Conservation (phyloP, 225 moss, liverwort and hornwort species). For the Pseudisothecium myosuroides region DNA sequence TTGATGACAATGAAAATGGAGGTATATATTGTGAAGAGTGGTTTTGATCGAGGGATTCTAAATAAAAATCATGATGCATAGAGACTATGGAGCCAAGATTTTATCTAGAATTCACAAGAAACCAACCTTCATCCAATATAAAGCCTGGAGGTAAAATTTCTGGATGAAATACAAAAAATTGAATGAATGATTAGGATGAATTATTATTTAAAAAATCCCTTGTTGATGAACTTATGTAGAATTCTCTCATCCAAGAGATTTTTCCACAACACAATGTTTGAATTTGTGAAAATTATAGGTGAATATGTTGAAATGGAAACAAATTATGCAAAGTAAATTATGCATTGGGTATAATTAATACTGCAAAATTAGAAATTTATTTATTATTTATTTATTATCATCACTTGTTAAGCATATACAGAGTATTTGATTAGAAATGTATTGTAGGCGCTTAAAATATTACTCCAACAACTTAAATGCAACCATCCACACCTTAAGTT, state of each 20-base stretch:
- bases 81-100: no score
- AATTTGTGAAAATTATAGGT: neutral
- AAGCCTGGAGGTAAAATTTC: neutral
- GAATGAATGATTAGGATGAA: neutral
- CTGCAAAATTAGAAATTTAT: accelerated
- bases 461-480: no score
- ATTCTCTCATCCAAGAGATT: neutral
- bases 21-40: no score
- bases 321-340: neutral
- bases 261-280: neutral
- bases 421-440: no score
- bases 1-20: no score
- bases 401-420: no score
- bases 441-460: no score
- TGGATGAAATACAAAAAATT: neutral
- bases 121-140: no score
- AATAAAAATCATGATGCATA: no score
- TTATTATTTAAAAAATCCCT: neutral
- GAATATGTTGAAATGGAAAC: neutral
- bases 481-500: no score
- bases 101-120: no score
- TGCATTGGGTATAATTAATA: neutral
- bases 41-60: no score
- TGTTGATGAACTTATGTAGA: neutral
- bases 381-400: neutral